Percentiles rank a stretch among this genome's conserved stretches.
Conservation (phyloP, 2,329 filamentous ascomycete species). For the Neofusicoccum laricinum region DNA sequence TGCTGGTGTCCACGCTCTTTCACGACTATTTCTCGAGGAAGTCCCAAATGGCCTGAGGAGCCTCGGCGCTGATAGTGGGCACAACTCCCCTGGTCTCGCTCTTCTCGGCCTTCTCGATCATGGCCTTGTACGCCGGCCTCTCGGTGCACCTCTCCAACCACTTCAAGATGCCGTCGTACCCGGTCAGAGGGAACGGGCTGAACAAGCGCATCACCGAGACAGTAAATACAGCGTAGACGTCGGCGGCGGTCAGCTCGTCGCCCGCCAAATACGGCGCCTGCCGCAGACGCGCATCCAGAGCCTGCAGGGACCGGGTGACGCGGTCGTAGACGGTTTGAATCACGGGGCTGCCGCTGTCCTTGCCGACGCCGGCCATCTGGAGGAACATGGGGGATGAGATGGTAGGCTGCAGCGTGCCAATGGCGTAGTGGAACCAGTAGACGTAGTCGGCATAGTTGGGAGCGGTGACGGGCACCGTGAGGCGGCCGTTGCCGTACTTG, state of each 20-base stretch:
- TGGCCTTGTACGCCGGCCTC: conserved; percentile 13
- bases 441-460: conserved; percentile 59
- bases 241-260: conserved; percentile 61
- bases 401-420: conserved; percentile 39
- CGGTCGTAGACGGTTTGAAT: conserved; percentile 28
- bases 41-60: neutral
- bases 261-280: conserved; percentile 56
- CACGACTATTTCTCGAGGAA: neutral
- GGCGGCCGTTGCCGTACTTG: conserved; percentile 41
- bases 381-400: conserved; percentile 32
- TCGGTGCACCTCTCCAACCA: conserved; percentile 9
- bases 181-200: conserved; percentile 28
- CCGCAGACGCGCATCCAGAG: conserved; percentile 50
- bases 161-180: conserved; percentile 27
- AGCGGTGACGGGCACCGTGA: conserved; percentile 47
- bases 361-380: conserved; percentile 23
- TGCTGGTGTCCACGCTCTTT: neutral
- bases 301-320: conserved; percentile 39
- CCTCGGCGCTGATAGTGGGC: conserved; percentile 8
- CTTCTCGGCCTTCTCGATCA: conserved; percentile 18
- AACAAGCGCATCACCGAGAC: conserved; percentile 62
- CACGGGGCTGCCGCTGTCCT: conserved; percentile 25
- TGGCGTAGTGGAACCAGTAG: conserved; percentile 62
- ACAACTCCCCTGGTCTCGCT: conserved; percentile 11
- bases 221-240: conserved; percentile 61